These are phyloP conservation scores for Auricularia heimuer DNA, from an alignment of 768 basidiomycete species.

Conservation along the genomic window DNA sequence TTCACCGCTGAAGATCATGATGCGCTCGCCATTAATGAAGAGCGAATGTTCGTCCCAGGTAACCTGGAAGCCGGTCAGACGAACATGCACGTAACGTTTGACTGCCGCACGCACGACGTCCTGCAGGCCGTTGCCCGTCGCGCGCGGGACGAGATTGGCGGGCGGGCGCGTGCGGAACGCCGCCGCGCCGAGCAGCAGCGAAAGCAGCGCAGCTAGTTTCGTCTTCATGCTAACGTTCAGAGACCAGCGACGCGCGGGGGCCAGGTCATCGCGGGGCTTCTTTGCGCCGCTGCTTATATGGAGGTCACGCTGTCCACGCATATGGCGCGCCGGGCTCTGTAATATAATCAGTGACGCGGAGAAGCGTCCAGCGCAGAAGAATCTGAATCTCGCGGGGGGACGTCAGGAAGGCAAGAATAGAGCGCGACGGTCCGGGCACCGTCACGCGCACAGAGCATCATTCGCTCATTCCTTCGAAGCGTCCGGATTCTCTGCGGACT, in stretches of 20 bases:
- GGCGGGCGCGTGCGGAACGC: neutral
- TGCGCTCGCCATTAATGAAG: slow-evolving; percentile 44
- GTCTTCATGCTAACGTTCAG: neutral
- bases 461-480: too few relatives aligned
- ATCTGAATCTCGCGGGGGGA: too few relatives aligned
- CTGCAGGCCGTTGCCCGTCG: neutral
- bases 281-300: too few relatives aligned
- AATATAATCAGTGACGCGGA: neutral
- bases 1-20: slow-evolving; percentile 55
- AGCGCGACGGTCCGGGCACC: neutral
- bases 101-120: neutral
- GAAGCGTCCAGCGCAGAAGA: neutral
- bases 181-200: neutral
- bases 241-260: too few relatives aligned
- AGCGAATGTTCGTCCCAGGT: slow-evolving; percentile 51
- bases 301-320: too few relatives aligned
- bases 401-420: neutral
- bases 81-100: neutral
- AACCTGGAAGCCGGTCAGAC: slow-evolving; percentile 17
- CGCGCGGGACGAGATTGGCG: neutral
- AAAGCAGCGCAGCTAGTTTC: neutral
- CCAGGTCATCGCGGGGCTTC: too few relatives aligned
- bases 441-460: neutral
- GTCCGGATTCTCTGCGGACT: too few relatives aligned
- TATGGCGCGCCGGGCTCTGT: too few relatives aligned